These are phyloP conservation scores for Inonotus hispidus DNA, from an alignment of 1,284 basidiomycete genomes.

Conservation along the genomic window DNA sequence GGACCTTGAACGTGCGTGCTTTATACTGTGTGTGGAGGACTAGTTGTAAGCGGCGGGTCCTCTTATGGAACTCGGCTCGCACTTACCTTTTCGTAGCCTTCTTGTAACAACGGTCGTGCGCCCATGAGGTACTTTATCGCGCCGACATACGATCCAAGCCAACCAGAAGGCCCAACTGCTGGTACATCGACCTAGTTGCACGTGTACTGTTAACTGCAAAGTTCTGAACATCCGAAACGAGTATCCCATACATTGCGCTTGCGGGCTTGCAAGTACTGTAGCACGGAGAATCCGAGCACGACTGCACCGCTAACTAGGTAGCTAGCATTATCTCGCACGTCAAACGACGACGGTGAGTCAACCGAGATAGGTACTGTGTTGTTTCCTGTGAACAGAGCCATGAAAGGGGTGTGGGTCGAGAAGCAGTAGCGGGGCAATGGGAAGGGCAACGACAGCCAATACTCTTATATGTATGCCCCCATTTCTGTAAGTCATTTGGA, in stretches of 20 bases:
- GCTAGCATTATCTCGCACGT: background rate
- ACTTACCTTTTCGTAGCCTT: slow-evolving; percentile 14
- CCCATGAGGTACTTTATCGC: slow-evolving; percentile 3
- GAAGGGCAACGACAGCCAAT: too few relatives aligned
- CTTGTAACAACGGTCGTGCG: slow-evolving; percentile 3
- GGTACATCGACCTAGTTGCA: slow-evolving; percentile 4
- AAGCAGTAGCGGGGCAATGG: too few relatives aligned
- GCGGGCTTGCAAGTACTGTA: slow-evolving; percentile 11
- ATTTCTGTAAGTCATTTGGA: too few relatives aligned
- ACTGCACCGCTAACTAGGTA: background rate
- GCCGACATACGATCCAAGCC: slow-evolving; percentile 9
- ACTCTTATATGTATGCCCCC: too few relatives aligned
- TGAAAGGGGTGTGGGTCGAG: background rate
- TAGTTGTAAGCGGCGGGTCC: too few relatives aligned
- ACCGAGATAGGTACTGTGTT: background rate
- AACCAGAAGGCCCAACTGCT: slow-evolving; percentile 12
- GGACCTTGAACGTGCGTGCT: slow-evolving; percentile 29
- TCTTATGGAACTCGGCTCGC: background rate
- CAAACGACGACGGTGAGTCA: background rate
- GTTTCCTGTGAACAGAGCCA: background rate
- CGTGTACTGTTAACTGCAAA: too few relatives aligned
- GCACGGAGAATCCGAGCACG: background rate
- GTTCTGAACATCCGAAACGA: background rate
- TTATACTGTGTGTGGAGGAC: too few relatives aligned
- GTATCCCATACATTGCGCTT: slow-evolving; percentile 13